Conservation (phyloP, 208 protist genomes). For the Acanthamoeba lenticulata region DNA sequence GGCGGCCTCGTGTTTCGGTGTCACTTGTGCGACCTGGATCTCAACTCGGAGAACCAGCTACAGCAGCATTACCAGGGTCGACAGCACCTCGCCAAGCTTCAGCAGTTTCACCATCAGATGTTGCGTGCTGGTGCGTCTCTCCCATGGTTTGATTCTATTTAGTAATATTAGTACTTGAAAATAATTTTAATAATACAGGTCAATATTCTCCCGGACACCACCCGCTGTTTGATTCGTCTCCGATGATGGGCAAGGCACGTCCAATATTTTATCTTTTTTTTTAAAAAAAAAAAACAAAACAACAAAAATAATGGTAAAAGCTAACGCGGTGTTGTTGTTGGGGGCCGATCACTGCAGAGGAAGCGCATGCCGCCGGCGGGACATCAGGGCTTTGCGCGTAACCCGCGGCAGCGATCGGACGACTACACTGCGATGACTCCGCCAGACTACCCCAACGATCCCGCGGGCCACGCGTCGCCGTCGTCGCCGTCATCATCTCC, state of each 20-base stretch:
- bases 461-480: not conserved
- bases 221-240: not conserved
- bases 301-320: not conserved
- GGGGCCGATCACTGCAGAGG: not conserved
- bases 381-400: constrained; percentile 22
- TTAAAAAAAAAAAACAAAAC: too few species aligned
- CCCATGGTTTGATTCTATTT: not conserved
- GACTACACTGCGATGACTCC: not conserved
- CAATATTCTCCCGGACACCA: not conserved
- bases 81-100: constrained; percentile 27
- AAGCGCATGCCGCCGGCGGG: not conserved
- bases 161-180: not conserved
- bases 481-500: not conserved
- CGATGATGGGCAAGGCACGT: too few species aligned
- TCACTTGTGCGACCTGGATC: constrained; percentile 7
- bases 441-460: not conserved
- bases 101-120: not conserved
- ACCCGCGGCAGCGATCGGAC: not conserved
- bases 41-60: constrained; percentile 61
- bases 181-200: not conserved
- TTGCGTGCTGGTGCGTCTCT: not conserved
- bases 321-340: not conserved
- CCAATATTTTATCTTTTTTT: too few species aligned
- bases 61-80: constrained; percentile 39
- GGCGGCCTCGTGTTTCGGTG: not conserved